Conservation (phyloP, 495 filamentous ascomycete species). For the Penicillium dipodomyicola region DNA sequence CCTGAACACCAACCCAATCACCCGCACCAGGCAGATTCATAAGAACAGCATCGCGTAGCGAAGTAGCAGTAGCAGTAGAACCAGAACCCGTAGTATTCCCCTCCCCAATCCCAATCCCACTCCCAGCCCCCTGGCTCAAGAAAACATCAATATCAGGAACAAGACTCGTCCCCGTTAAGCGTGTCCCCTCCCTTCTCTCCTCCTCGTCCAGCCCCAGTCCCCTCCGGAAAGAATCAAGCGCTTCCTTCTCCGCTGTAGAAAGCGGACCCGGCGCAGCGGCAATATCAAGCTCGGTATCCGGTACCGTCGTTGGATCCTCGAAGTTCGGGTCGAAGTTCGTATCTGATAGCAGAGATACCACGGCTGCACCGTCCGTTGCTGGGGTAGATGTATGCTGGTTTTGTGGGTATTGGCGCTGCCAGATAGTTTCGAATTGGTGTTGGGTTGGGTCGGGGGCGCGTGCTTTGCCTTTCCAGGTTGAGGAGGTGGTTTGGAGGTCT, state of each 20-base stretch:
- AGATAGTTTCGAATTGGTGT: conserved; percentile 20
- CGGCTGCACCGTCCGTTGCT: conserved; percentile 41
- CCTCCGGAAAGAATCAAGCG: conserved; percentile 39
- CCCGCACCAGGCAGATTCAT: conserved; percentile 32
- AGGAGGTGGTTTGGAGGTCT: conserved; percentile 14
- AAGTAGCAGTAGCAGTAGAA: neutral
- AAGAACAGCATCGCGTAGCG: conserved; percentile 35
- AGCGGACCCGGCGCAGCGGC: conserved; percentile 22
- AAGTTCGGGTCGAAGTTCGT: conserved; percentile 52
- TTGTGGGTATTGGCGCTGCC: conserved; percentile 15
- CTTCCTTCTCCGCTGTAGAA: conserved; percentile 28
- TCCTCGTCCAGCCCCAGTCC: neutral
- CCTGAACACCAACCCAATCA: conserved; percentile 63
- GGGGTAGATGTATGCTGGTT: neutral
- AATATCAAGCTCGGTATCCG: conserved; percentile 35
- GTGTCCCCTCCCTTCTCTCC: neutral
- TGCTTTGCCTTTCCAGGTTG: conserved; percentile 34
- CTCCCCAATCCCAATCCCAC: neutral
- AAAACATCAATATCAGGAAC: conserved; percentile 46
- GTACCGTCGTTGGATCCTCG: conserved; percentile 20
- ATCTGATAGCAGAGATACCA: conserved; percentile 52
- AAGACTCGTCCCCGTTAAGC: conserved; percentile 34
- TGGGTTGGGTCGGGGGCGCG: conserved; percentile 18
- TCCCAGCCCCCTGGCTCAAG: conserved; percentile 17
- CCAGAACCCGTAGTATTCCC: neutral